Evolutionary conservation across 2,329 filamentous ascomycete species (phyloP).

Genomic region (Pestalotiopsis sp.): DNA sequence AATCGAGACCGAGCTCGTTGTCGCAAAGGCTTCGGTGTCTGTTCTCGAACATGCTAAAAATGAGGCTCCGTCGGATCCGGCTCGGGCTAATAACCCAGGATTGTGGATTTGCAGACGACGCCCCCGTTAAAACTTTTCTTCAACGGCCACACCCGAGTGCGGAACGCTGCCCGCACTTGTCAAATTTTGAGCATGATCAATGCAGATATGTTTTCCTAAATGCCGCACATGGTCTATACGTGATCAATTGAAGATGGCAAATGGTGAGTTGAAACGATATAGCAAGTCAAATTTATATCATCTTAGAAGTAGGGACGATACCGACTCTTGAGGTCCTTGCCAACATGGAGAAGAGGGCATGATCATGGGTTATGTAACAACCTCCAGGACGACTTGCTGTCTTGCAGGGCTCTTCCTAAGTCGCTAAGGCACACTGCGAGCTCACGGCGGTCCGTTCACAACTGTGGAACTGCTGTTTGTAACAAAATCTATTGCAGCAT

Average conservation of each 20-base stretch:
- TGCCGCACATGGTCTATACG: neutral
- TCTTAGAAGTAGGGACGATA: too few relatives aligned
- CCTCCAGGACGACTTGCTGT: neutral
- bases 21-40: neutral
- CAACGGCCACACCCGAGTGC: slow-evolving; percentile 1
- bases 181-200: neutral
- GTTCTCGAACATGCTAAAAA: neutral
- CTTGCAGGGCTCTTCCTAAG: neutral
- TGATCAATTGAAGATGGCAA: neutral
- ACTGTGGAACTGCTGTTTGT: neutral
- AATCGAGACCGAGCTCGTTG: neutral
- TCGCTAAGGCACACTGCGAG: neutral
- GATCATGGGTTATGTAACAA: neutral
- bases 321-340: too few relatives aligned
- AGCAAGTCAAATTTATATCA: neutral
- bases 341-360: neutral
- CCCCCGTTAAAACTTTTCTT: neutral
- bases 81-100: neutral
- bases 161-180: neutral
- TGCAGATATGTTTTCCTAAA: neutral
- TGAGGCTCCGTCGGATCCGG: slow-evolving; percentile 9
- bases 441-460: neutral
- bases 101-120: neutral
- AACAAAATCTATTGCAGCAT: neutral
- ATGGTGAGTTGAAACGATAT: neutral